Base-by-base conservation (phyloP, 2,329 filamentous ascomycete genomes). In the Claviceps sp. region DNA sequence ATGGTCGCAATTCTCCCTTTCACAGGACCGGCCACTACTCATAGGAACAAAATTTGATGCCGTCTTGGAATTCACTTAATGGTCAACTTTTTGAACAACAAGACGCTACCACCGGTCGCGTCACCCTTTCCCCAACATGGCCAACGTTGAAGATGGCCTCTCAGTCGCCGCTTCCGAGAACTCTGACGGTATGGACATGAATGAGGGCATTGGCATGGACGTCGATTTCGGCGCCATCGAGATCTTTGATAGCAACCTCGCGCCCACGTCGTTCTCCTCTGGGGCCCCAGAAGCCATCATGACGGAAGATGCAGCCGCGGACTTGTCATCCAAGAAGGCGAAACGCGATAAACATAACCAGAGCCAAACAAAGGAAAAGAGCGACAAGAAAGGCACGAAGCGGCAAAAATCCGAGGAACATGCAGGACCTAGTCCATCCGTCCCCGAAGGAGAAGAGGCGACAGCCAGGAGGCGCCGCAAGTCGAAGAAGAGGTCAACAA, bases 191-290 rank as follows among this genome's bases (percentile, higher is more conserved):
- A 48, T 48, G 19, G 56, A 62, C 14, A 55, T 59, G 26, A 58
- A 54, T 19, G 55, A 52, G 11, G 56, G 58, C 34, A 53, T 57
- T 22, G 57, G 54, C 24, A 56, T 58, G 19, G 65, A 67, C 44
- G 57, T 56, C 41, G 64, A 68, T 49, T 68, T 68, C 52, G 67
- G 66, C 22, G 51, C 63, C 24, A 61, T 69, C 49, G 64, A 68
- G 47, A 65, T 69, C 60, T 69, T 69, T 50, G 65, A 69, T 54
- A 69, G 66, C 59, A 68, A 66, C 56, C 56, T 62, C 47, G 58
- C 61, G 45, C 58, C 62, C 43, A 56, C 58, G 14, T 61, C 64
- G n/a, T 64, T 62, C 47, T 61, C 64, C 6, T 64, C 65, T 6
- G 62, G 64, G 50, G 64, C 58, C 11, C 62, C 64, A 26, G 62